Base-by-base conservation (phyloP, 1,284 basidiomycete genomes). In the Fistulinella staudtii region DNA sequence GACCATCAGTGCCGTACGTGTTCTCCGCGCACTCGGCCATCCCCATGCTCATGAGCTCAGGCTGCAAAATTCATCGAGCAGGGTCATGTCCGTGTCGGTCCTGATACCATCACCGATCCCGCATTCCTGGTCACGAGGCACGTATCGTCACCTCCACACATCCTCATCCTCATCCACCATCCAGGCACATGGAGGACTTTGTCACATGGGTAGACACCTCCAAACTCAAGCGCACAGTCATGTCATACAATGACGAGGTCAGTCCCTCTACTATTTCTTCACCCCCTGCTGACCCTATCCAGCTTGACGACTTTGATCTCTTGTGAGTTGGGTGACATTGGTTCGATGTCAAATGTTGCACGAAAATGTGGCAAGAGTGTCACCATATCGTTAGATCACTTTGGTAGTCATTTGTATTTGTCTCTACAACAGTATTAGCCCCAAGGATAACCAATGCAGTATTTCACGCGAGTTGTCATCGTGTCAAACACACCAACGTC, bases 171-270 rank as follows among this genome's bases (percentile, higher is more conserved):
- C 27, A 52, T 27, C 27, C 25, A 9, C 36, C 10, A 34, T 47
- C 14, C 52, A 89, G 87, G 57, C 91, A 93, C 56, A 94, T 96
- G 92, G 94, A 99, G 64, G 96, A 99, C 74, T 99, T 97, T 69
- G 93, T 99, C 37, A 98, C 96, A 17, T 99, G 96, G 96, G 93
- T 99, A 14, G 94, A 99, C 66, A 94, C 93, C 20, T 93, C 89
- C 54, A 96, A 95, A 66, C 80, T 98, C 66, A 98, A 96, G 80
- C 79, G 95, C 51, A 94, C 91, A 0, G 85, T 99, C 63, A 89
- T 95, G 84, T 74, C 77, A 53, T 99, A 99, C 77, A 99, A 98
- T 66, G 94, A 96, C 70, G 91, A 97, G 81, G 91, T 93, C 47
- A 45, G 77, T 37, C 22, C 23, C 33, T 25, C 39, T 38, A 3